Evolutionary conservation across 257 asterid species (phyloP), one percentile per base, ranked within the genome.

Genomic region (Ilex asprella): DNA sequence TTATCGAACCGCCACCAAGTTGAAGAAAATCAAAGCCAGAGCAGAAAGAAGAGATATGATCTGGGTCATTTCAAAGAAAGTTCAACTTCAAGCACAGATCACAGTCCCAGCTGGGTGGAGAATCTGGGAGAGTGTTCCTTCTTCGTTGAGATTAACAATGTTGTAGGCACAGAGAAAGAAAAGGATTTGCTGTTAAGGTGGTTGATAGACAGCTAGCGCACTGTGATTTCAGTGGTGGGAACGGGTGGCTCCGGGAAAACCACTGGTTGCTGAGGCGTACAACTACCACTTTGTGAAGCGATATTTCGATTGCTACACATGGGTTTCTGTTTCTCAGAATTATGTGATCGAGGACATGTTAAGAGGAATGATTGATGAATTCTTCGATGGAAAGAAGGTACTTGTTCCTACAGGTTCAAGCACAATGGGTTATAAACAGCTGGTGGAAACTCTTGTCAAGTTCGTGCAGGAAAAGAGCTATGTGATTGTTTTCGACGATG

Each of bases 401-500:
- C 5, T 50, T 4, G 21, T 50, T n/a, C 55, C 55, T 6, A 4
- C 21, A 12, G 21, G 21, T 14, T 50, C 13, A 14, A n/a, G 55
- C 55, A 50, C 8, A 9, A 50, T 50, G 55, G 2, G 8, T n/a
- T 50, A 50, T n/a, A 14, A 12, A 5, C 14, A 50, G n/a, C 16
- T 50, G 15, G 55, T 50, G 16, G 7, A n/a, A 11, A 11, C 21
- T 6, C 21, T 50, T 12, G n/a, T 9, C 1, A 49, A 31, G 1
- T 74, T 60, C 67, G 60, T 74, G 21, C 13, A 16, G 7, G 46
- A 16, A 9, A 74, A 62, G 63, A 68, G 79, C 68, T 85, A 70
- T 21, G 15, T 82, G 2, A 70, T 81, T 32, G 87, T 76, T 49
- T 70, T 82, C 32, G 87, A 82, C 63, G 85, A 82, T 62, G 44